Base-by-base conservation (phyloP, 2,329 filamentous ascomycete genomes). In the Coniella vitis region DNA sequence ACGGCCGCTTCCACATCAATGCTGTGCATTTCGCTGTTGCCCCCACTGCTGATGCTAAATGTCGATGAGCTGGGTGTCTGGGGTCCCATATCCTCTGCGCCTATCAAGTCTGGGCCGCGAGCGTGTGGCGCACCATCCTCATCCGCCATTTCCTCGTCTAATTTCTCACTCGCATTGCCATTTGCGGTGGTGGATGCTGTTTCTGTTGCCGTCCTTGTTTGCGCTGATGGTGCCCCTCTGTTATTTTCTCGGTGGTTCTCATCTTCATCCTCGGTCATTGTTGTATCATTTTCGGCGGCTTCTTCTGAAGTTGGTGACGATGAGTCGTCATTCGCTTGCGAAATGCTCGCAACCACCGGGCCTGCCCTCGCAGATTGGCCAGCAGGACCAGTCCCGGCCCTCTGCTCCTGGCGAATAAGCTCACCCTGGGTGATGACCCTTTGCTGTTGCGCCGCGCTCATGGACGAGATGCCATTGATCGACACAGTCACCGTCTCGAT, bases 1-100 rank as follows among this genome's bases (percentile, higher is more conserved):
- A 83, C 77, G 4, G 80, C 79, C 17, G 78, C 78, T 59, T 80
- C 78, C 19, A 83, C 65, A 57, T 83, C 75, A 52, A 83, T 79
- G 12, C 70, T 74, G 45, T 73, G 71, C 65, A 76, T 73, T 41
- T 71, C 69, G n/a, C 76, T 57, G 34, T 67, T 63, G 43, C 64
- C 58, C 41, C 57, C 51, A 31, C 60, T 62, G 38, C 70, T 65
- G 48, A 71, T 64, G 19, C 68, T 61, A 49, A 65, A 64, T 44
- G 62, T 67, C 22, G 64, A 62, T 36, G 64, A 69, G 14, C 63
- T 69, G 47, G 66, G 69, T 45, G 55, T 68, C 65, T 87, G 90
- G 9, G 87, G 83, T 0, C 93, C 93, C 56, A 88, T 86, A 62
- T 98, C 93, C 57, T 87, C 83, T 51, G 90, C 81, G 4, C 90